phyloP scores from a whole-genome alignment of 2,329 filamentous ascomycete species.

The Herpomyces periplanetae region DNA sequence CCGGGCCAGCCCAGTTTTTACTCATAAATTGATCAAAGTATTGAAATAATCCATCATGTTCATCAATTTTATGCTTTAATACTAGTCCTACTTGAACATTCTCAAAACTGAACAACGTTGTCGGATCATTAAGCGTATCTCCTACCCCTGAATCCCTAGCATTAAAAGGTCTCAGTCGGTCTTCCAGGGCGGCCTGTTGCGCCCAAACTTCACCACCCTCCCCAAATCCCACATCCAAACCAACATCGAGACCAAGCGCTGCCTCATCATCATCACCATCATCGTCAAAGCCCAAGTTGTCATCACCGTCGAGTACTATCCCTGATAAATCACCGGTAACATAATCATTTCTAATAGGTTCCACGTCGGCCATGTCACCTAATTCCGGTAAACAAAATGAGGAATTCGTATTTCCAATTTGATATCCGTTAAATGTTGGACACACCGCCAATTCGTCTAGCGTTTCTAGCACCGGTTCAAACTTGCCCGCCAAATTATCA shows the following conservation, averaged over 20 bases:
- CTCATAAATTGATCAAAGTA: constrained; percentile 89
- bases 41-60: constrained; percentile 76
- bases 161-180: constrained; percentile 35
- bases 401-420: constrained; percentile 47
- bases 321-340: constrained; percentile 27
- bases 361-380: constrained; percentile 31
- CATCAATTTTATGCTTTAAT: constrained; percentile 27
- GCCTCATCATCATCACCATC: constrained; percentile 38
- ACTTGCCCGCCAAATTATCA: constrained; percentile 26
- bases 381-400: constrained; percentile 70
- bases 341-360: constrained; percentile 13
- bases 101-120: constrained; percentile 18
- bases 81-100: constrained; percentile 37
- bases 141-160: constrained; percentile 13
- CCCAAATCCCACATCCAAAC: constrained; percentile 40
- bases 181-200: constrained; percentile 45
- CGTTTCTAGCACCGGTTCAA: constrained; percentile 38
- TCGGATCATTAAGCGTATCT: constrained; percentile 9
- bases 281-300: constrained; percentile 39
- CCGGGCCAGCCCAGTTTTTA: constrained; percentile 93
- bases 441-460: constrained; percentile 71
- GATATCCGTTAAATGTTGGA: constrained; percentile 69
- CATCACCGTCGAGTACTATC: constrained; percentile 53
- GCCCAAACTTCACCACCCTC: constrained; percentile 92
- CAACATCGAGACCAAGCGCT: constrained; percentile 18